A percentile compares a stretch with the other conserved stretches of the same genome.
phyloP scores from a whole-genome alignment of 169 alveolate genomes.

The Cryptosporidium ubiquitum region DNA sequence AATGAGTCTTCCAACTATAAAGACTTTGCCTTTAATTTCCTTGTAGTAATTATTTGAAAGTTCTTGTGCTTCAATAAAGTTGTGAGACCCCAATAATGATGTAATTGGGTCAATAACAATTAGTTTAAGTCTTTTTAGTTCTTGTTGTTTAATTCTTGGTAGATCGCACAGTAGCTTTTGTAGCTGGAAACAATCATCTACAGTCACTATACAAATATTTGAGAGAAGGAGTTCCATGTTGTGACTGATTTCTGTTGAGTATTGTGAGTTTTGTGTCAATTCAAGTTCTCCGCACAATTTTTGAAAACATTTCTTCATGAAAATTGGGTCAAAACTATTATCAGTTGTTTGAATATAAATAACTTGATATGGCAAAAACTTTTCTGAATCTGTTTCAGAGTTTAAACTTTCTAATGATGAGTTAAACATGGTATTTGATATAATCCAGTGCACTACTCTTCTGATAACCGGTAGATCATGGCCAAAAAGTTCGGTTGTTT shows the following conservation, averaged over 20 bases:
- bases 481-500: slow-evolving; percentile 63
- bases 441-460: slow-evolving; percentile 53
- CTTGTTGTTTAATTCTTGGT: slow-evolving; percentile 5
- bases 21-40: slow-evolving; percentile 10
- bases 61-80: slow-evolving; percentile 3
- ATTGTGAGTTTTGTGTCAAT: slow-evolving; percentile 18
- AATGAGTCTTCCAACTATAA: slow-evolving; percentile 27
- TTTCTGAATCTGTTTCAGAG: not conserved
- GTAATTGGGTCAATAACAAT: slow-evolving; percentile 63
- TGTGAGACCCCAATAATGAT: slow-evolving; percentile 30
- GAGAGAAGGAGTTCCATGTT: slow-evolving; percentile 17
- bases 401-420: not conserved
- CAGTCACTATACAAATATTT: slow-evolving; percentile 31
- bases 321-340: slow-evolving; percentile 61
- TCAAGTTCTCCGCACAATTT: slow-evolving; percentile 52
- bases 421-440: slow-evolving; percentile 51
- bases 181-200: slow-evolving; percentile 10
- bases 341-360: slow-evolving; percentile 55
- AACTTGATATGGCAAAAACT: not conserved
- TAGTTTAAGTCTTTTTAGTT: not conserved
- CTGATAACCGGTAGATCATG: slow-evolving; percentile 41
- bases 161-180: slow-evolving; percentile 13
- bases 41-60: not conserved
- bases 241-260: slow-evolving; percentile 23
- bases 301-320: slow-evolving; percentile 61